Evolutionary conservation across 306 rosid genomes (phyloP).

Genomic region (Oxytropis ochrocephala): DNA sequence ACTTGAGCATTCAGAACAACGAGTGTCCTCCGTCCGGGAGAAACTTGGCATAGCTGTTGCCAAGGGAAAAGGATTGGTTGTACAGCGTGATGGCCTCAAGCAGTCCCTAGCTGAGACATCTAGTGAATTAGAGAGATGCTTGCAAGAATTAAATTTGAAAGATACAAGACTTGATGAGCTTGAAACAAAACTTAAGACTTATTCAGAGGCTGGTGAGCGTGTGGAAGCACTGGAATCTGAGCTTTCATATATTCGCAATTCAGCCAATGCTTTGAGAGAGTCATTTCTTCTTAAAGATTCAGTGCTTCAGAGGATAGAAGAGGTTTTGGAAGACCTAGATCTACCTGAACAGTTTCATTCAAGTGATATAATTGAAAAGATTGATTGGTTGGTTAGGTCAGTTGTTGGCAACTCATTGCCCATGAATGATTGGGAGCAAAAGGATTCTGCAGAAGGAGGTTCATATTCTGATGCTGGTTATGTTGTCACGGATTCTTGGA

Average conservation of each 20-base stretch:
- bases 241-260: conserved; percentile 96
- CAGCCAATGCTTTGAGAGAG: conserved; percentile 91
- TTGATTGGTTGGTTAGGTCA: conserved; percentile 92
- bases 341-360: conserved; percentile 98
- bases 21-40: conserved; percentile 75
- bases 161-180: conserved; percentile 66
- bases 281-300: conserved; percentile 98
- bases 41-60: conserved; percentile 95
- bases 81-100: conserved; percentile 87
- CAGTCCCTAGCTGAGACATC: conserved; percentile 77
- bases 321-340: conserved; percentile 88
- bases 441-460: conserved; percentile 57
- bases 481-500: too few species aligned
- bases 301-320: conserved; percentile 95
- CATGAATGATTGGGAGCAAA: conserved; percentile 69
- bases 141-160: conserved; percentile 71
- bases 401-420: conserved; percentile 52
- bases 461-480: conserved; percentile 75
- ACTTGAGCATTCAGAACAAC: conserved; percentile 78
- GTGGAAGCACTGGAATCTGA: conserved; percentile 95
- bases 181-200: conserved; percentile 71
- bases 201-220: conserved; percentile 92
- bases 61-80: conserved; percentile 92
- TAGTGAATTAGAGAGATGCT: conserved; percentile 74
- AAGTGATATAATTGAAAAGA: conserved; percentile 77